phyloP scores from a whole-genome alignment of 2,329 filamentous ascomycete species.

The Exophiala aquamarina region DNA sequence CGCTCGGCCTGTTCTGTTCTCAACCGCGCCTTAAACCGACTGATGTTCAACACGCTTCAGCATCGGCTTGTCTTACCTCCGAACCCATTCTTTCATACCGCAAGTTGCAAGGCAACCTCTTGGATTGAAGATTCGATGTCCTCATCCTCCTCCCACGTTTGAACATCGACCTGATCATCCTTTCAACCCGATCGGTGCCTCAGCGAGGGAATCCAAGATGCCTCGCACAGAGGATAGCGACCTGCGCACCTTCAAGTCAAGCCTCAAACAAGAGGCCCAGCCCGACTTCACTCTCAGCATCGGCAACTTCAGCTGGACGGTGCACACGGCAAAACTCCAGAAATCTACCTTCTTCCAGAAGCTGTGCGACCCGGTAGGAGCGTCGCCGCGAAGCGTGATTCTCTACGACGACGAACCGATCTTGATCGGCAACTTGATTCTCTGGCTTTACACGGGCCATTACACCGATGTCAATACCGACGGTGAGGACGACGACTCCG shows the following conservation, averaged over 20 bases:
- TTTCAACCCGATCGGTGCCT: no score
- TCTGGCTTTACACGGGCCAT: slow-evolving; percentile 10
- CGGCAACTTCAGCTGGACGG: slow-evolving; percentile 12
- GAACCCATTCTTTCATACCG: no score
- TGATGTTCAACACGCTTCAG: no score
- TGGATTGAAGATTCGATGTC: no score
- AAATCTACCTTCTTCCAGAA: slow-evolving; percentile 5
- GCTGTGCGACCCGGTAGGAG: not conserved
- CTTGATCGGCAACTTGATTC: slow-evolving; percentile 15
- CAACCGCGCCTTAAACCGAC: no score
- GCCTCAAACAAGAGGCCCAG: slow-evolving; percentile 4
- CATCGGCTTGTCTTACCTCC: no score
- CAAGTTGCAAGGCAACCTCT: no score
- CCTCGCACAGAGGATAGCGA: not conserved
- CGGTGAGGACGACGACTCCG: not conserved
- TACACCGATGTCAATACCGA: slow-evolving; percentile 5
- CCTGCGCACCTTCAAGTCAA: slow-evolving; percentile 7
- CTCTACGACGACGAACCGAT: slow-evolving; percentile 15
- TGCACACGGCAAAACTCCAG: slow-evolving; percentile 5
- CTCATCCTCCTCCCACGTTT: no score
- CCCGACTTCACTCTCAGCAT: slow-evolving; percentile 10
- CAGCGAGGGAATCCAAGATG: not conserved
- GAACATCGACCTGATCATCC: no score
- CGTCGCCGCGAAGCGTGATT: not conserved
- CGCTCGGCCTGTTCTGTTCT: no score